Conservation (phyloP, 768 basidiomycete genomes). For the Termitomyces sp. region DNA sequence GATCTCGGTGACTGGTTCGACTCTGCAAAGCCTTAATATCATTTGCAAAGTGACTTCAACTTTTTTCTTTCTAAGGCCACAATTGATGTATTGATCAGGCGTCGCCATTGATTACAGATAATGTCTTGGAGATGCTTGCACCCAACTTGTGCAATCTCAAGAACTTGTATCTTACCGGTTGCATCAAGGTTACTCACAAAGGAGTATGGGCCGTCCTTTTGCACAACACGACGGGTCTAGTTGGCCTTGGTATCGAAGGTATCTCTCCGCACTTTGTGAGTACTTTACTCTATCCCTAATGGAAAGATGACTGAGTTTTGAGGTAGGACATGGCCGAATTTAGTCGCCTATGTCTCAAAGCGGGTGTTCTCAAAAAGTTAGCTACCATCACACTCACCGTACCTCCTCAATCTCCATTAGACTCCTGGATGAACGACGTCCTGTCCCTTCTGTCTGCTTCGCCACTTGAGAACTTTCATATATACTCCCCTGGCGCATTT, state of each 20-base stretch:
- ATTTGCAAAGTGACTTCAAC: slow-evolving; percentile 56
- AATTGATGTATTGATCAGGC: slow-evolving; percentile 31
- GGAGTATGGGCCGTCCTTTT: slow-evolving; percentile 51
- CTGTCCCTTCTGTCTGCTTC: slow-evolving; percentile 6
- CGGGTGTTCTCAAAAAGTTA: slow-evolving; percentile 35
- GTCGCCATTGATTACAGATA: slow-evolving; percentile 55
- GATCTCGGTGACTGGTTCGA: slow-evolving; percentile 36
- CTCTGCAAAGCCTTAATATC: slow-evolving; percentile 53
- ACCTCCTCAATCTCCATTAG: slow-evolving; percentile 26
- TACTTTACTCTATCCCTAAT: not conserved
- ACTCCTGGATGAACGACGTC: slow-evolving; percentile 34
- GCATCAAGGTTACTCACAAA: slow-evolving; percentile 57
- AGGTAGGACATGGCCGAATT: slow-evolving; percentile 50
- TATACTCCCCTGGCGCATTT: slow-evolving; percentile 46
- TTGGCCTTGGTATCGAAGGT: slow-evolving; percentile 54
- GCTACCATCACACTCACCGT: slow-evolving; percentile 55
- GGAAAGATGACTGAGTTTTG: not conserved
- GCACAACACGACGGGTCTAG: slow-evolving; percentile 38
- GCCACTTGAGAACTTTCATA: slow-evolving; percentile 55
- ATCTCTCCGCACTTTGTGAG: slow-evolving; percentile 56
- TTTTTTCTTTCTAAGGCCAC: not conserved
- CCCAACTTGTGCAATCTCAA: slow-evolving; percentile 44
- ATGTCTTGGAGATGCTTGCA: slow-evolving; percentile 42
- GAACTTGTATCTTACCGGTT: slow-evolving; percentile 58
- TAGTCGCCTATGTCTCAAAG: slow-evolving; percentile 27